Evolutionary conservation across 495 filamentous ascomycete genomes (phyloP), one percentile per base, ranked within the genome.

Genomic region (Aspergillus asperescens): DNA sequence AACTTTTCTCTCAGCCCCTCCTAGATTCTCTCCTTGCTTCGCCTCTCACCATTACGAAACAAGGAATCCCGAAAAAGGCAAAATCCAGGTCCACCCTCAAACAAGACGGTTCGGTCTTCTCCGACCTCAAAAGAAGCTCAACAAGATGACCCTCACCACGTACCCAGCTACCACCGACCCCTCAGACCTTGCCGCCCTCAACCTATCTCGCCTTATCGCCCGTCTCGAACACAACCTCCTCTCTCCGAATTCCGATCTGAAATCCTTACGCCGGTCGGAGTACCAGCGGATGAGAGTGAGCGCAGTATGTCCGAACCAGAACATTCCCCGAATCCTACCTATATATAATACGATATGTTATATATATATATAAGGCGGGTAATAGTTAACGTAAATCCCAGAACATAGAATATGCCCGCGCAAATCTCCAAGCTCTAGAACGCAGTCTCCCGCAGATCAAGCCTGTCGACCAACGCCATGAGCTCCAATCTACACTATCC

Each of bases 351-450:
- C 38, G 13, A 7, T 18, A 18, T 7, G 7, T 3, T 35, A 18
- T 38, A 16, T 6, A 38, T 18, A 38, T 18, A 2, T 18, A 12
- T 23, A 10, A 22, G 18, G 16, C 2, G 16, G 9, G 16, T 12
- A 10, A 13, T 35, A 13, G 20, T 12, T 47, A 20, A 49, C 15
- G 15, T 32, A 12, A 24, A 16, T 29, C 50, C 16, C 47, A 90
- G 83, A 96, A 93, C 61, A 70, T 96, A 57, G 85, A 87, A 63
- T 84, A 89, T 63, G 90, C 90, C 7, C 83, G 84, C 43, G 78
- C 80, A 1, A 80, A 89, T 41, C 86, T 95, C 37, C 76, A 85
- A 25, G 80, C 77, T 48, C 79, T 95, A 19, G 90, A 96, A 63
- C 87, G 89, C 52, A 82, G 85, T 37, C 79, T 84, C 25, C 70